A percentile compares a stretch with the other conserved stretches of the same genome.
Conservation (phyloP, 108 stramenopile species). For the Cylindrotheca fusiformis region DNA sequence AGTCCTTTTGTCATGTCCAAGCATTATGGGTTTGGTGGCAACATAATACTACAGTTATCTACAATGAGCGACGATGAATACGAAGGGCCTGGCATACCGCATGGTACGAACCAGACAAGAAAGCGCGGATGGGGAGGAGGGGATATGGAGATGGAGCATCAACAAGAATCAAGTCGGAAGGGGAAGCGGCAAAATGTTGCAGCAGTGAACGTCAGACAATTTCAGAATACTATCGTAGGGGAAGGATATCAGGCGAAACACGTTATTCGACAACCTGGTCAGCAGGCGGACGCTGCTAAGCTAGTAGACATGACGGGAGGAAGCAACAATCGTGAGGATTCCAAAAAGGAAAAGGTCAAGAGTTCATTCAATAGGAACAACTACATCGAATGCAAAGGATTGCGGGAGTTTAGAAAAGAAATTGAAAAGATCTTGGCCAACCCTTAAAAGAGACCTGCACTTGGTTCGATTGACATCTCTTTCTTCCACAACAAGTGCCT, state of each 20-base stretch:
- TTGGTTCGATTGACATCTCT: too few species aligned
- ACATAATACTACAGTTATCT: too few species aligned
- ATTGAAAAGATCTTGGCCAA: conserved; percentile 64
- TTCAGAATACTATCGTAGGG: conserved; percentile 76
- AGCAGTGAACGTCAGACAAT: conserved; percentile 76
- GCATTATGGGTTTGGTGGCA: too few species aligned
- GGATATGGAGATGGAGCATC: conserved; percentile 53
- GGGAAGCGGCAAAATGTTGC: neutral
- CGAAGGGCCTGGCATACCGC: neutral
- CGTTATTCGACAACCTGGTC: conserved; percentile 68
- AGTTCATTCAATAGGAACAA: conserved; percentile 4
- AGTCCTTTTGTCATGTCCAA: too few species aligned
- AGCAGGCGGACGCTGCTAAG: conserved; percentile 4
- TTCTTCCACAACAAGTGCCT: too few species aligned
- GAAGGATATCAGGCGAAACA: conserved; percentile 82
- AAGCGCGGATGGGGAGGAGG: conserved; percentile 50
- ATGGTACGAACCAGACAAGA: neutral
- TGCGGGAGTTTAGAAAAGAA: conserved; percentile 71
- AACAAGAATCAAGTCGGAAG: conserved; percentile 4
- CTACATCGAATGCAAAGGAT: conserved; percentile 54
- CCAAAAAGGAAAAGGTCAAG: conserved; percentile 1
- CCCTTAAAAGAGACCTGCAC: too few species aligned
- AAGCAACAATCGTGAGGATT: conserved; percentile 2
- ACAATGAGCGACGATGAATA: neutral
- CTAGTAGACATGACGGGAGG: conserved; percentile 21